phyloP scores from a whole-genome alignment of 805 yeast genomes.

The Cyberlindnera nakhonratchasimensis region DNA sequence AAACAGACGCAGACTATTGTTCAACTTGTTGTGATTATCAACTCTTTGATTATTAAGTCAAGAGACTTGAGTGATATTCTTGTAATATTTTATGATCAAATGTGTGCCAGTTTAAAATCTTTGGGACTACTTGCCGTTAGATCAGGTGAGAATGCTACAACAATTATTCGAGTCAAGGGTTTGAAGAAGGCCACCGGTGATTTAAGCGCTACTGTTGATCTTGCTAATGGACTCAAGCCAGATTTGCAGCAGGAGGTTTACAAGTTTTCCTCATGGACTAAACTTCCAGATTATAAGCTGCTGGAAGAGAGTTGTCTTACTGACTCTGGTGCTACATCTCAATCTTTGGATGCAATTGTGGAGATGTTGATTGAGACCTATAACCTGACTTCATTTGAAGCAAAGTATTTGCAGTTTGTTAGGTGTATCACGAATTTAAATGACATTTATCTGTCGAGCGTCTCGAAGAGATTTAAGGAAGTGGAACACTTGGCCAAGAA shows the following conservation, averaged over 20 bases:
- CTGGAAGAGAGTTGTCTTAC: slow-evolving; percentile 7
- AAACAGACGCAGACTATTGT: slow-evolving; percentile 27
- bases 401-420: slow-evolving; percentile 24
- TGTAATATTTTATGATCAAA: slow-evolving; percentile 22
- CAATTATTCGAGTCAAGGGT: slow-evolving; percentile 78
- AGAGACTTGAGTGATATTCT: slow-evolving; percentile 42
- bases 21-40: slow-evolving; percentile 32
- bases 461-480: slow-evolving; percentile 77
- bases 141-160: slow-evolving; percentile 28
- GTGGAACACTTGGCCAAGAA: slow-evolving; percentile 88
- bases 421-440: slow-evolving; percentile 29
- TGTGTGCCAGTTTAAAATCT: slow-evolving; percentile 24
- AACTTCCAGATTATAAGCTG: slow-evolving; percentile 27
- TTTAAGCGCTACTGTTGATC: slow-evolving; percentile 35
- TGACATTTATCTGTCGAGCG: slow-evolving; percentile 35
- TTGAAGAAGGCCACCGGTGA: slow-evolving; percentile 44
- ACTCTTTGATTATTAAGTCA: slow-evolving; percentile 33
- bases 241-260: slow-evolving; percentile 36
- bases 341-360: slow-evolving; percentile 18
- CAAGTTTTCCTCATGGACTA: slow-evolving; percentile 46
- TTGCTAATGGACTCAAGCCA: slow-evolving; percentile 38
- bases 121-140: slow-evolving; percentile 70
- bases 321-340: slow-evolving; percentile 12
- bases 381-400: slow-evolving; percentile 26
- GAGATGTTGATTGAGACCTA: slow-evolving; percentile 20